Percentiles rank a stretch among this genome's conserved stretches.
These are phyloP conservation scores for Alternaria viburni DNA, from an alignment of 2,329 filamentous ascomycete species.

Conservation along the genomic window DNA sequence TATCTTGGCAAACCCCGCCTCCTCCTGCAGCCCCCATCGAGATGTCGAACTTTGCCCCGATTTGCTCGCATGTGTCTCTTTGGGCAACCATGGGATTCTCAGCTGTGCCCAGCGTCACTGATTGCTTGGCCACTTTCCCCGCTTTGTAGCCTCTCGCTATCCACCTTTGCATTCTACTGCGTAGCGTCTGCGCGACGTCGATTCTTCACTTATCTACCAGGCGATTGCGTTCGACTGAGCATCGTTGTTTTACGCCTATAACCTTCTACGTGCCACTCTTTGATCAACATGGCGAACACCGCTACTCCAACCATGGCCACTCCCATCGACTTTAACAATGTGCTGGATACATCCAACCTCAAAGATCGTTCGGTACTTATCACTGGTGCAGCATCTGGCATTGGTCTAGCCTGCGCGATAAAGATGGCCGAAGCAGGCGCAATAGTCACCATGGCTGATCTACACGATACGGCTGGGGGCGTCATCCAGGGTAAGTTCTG, in stretches of 20 bases:
- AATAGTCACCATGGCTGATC: constrained; percentile 33
- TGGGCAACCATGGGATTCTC: background rate
- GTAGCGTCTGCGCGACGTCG: background rate
- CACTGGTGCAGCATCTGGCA: constrained; percentile 35
- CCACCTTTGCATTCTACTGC: background rate
- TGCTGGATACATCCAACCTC: constrained; percentile 14
- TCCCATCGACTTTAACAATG: constrained; percentile 2
- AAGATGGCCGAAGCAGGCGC: constrained; percentile 28
- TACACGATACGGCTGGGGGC: constrained; percentile 19
- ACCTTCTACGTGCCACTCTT: background rate
- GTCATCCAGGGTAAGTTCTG: constrained; percentile 2
- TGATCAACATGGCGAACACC: background rate
- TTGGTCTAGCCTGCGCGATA: constrained; percentile 31
- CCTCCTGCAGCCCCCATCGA: background rate
- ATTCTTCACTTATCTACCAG: background rate
- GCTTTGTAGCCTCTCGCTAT: background rate
- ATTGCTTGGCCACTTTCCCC: background rate
- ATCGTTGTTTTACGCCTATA: background rate
- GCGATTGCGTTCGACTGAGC: background rate
- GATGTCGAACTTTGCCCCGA: background rate
- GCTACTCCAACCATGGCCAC: background rate
- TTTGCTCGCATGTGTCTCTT: background rate
- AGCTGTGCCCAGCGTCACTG: background rate
- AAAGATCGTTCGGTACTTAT: constrained; percentile 28
- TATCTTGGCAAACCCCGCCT: background rate